Evolutionary conservation across 768 basidiomycete genomes (phyloP).

Genomic region (Lactarius tabidus): DNA sequence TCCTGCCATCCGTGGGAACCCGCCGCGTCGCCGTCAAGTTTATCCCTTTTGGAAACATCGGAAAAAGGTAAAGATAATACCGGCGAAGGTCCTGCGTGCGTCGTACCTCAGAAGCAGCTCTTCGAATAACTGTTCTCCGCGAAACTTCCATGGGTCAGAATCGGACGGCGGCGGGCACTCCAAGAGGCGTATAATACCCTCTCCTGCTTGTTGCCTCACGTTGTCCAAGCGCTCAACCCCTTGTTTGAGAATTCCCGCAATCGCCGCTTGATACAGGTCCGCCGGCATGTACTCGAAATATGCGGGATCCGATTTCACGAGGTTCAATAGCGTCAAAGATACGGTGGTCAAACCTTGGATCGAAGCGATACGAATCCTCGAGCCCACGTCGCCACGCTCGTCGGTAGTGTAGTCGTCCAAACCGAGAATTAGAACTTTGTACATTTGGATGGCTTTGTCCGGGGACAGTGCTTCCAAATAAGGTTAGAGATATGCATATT

Average conservation of each 20-base stretch:
- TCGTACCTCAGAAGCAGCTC: constrained; percentile 51
- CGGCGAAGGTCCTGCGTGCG: not conserved
- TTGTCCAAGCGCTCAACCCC: constrained; percentile 89
- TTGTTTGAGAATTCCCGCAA: constrained; percentile 78
- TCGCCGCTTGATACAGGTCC: constrained; percentile 48
- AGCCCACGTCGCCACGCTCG: constrained; percentile 94
- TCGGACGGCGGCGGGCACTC: constrained; percentile 42
- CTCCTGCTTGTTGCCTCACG: constrained; percentile 78
- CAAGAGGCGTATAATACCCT: constrained; percentile 52
- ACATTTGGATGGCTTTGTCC: constrained; percentile 32
- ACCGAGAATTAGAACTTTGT: constrained; percentile 60
- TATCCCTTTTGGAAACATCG: constrained; percentile 7
- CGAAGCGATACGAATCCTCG: constrained; percentile 85
- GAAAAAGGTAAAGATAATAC: constrained; percentile 3
- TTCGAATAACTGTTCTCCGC: constrained; percentile 43
- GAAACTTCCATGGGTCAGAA: constrained; percentile 49
- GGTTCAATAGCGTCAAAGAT: constrained; percentile 47
- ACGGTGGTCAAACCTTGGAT: constrained; percentile 59
- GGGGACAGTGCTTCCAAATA: constrained; percentile 4
- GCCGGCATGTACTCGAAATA: constrained; percentile 61
- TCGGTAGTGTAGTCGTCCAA: constrained; percentile 89
- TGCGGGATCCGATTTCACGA: constrained; percentile 39
- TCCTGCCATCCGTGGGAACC: constrained; percentile 55
- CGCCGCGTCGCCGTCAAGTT: constrained; percentile 33
- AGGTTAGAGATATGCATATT: not conserved